Evolutionary conservation across 2,329 filamentous ascomycete genomes (phyloP), one percentile per base, ranked within the genome.

Genomic region (Proliferodiscus dingleyae): DNA sequence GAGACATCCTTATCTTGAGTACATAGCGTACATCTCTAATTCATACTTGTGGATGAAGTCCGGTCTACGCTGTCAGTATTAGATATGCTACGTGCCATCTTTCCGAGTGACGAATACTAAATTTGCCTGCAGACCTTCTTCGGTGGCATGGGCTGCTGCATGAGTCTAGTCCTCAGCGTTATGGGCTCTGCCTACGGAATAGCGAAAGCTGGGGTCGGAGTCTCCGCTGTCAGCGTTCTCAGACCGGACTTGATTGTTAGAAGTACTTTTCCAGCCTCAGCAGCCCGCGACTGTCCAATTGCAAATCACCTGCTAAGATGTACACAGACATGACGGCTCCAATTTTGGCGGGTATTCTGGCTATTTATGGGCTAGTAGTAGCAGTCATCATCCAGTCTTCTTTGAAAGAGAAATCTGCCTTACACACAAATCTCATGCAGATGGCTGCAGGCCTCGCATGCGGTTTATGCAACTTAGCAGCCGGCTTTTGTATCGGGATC

Each of bases 261-360:
- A 84, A 97, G 90, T 96, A 83, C 64, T 88, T 47, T 15, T 13
- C 8, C 10, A 30, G 3, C 32, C 23, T 16, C n/a, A 30, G 10
- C 30, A n/a, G 28, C n/a, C 37, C 32, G 21, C n/a, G 7, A 3
- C 32, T 13, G 21, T 22, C 13, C 11, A 23, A 23, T 11, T 5
- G 4, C 30, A 26, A 8, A 32, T 13, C 13, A 29, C 10, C 23
- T n/a, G 15, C 36, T 44, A 41, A 38, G 4, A 13, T 13, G 19
- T 11, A 10, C 19, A 16, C 59, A 96, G 91, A 96, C 78, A 95
- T 97, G 70, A 90, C 97, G 60, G 91, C 91, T 68, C 90, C 96
- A 72, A 95, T 98, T 81, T 96, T 98, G 89, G 90, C 93, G 75
- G 93, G 91, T 94, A 96, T 97, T 73, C 95, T 98, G 71, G 90